A percentile compares a stretch with the other conserved stretches of the same genome.
These are phyloP conservation scores for Colletotrichum siamense DNA, from an alignment of 2,329 filamentous ascomycete species.

Conservation along the genomic window DNA sequence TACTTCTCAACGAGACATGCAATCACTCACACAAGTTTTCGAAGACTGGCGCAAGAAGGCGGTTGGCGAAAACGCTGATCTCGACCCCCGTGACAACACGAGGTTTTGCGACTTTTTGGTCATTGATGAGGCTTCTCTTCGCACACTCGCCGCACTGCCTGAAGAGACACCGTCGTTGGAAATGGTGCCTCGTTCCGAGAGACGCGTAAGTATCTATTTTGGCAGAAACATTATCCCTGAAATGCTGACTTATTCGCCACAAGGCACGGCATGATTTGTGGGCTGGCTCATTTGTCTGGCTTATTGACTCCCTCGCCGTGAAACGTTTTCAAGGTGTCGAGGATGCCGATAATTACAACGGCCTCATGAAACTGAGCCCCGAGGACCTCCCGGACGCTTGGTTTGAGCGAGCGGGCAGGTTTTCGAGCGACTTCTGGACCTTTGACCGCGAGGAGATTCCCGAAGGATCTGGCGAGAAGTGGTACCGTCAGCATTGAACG, in stretches of 20 bases:
- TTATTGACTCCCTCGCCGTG: neutral
- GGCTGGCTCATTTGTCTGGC: neutral
- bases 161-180: neutral
- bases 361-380: neutral
- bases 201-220: neutral
- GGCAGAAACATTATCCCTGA: no score
- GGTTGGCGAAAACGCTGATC: fast-evolving
- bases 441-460: neutral
- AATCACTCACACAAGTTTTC: neutral
- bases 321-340: neutral
- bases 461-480: neutral
- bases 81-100: neutral
- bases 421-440: neutral
- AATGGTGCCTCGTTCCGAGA: neutral
- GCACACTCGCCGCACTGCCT: neutral
- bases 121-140: neutral
- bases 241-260: neutral
- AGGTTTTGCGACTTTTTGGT: neutral
- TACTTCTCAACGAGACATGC: neutral
- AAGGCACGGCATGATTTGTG: neutral
- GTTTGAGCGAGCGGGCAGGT: neutral
- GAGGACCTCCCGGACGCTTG: neutral
- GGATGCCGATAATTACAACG: neutral
- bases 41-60: neutral
- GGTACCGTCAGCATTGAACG: neutral